Base-by-base conservation (phyloP, 1,284 basidiomycete species). In the Leccinum ambiguum region DNA sequence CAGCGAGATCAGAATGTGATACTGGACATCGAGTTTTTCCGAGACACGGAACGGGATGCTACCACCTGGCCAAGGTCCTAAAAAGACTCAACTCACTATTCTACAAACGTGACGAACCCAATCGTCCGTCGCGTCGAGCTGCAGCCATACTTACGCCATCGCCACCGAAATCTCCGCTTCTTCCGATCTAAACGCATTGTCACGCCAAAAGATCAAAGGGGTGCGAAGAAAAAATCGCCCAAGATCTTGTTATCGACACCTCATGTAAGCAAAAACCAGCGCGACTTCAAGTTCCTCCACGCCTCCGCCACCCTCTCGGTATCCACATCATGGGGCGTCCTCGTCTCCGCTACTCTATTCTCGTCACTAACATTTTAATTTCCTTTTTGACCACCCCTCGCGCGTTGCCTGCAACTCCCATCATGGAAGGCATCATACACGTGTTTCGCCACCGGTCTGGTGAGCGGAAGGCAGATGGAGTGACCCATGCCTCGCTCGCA, bases 101-200 rank as follows among this genome's bases (percentile, higher is more conserved):
- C 98, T 97, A 62, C 95, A 92, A 74, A 99, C 97, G 71, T 97
- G 93, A 57, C 97, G 88, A 65, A 99, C 91, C 81, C 97, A 96
- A 74, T 96, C 94, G 77, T 98, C 96, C 2, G 86, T 81, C 11
- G 94, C 90, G 79, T 99, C 97, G 53, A 99, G 83, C 77, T 98
- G 94, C 11, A 99, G 83, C 97, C 97, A 99, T 33, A 33, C 30
- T 33, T 66, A 94, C 10, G 92, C 84, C 72, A 97, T 84, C 3
- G 84, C 90, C 23, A 93, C 85, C 21, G 94, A 81, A 41, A 84
- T 84, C 66, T 93, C 89, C 2, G 92, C 89, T 75, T 99, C 96
- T 76, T 97, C 94, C 94, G 64, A 43, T 43, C 41, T 14, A 43
- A 43, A 16, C 39, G 39, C 39, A 39, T 39, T 13, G 11, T 23